Conservation (phyloP, 2,329 filamentous ascomycete species). For the Beauveria asiatica region DNA sequence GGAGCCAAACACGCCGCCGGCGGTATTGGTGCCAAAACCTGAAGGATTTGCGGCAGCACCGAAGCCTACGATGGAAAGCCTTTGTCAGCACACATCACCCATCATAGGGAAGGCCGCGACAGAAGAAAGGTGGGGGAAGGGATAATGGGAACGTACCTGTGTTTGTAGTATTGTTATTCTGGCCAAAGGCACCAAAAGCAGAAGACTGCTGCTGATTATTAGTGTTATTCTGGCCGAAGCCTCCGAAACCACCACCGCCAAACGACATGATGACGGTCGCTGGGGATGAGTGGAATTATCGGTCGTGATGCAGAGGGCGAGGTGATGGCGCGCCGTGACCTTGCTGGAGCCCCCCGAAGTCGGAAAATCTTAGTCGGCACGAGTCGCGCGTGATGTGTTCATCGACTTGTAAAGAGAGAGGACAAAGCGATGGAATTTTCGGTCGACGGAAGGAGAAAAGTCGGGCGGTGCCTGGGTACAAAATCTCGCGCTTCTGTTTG, state of each 20-base stretch:
- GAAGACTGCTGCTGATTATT: constrained; percentile 29
- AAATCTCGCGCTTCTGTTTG: background rate
- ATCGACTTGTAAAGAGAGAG: background rate
- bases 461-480: background rate
- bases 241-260: constrained; percentile 41
- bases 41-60: constrained; percentile 18
- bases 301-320: background rate
- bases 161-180: constrained; percentile 29
- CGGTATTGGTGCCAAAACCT: background rate
- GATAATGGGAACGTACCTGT: constrained; percentile 40
- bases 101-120: constrained; percentile 12
- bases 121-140: constrained; percentile 12
- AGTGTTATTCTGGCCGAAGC: constrained; percentile 55
- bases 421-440: background rate
- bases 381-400: background rate
- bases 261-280: constrained; percentile 42
- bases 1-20: constrained; percentile 34
- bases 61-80: constrained; percentile 20
- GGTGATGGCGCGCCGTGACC: background rate
- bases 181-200: constrained; percentile 52
- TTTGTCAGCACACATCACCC: constrained; percentile 16
- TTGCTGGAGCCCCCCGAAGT: background rate
- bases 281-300: background rate
- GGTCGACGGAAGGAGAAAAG: background rate
- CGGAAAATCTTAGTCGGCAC: background rate